A percentile compares a stretch with the other conserved stretches of the same genome.
Evolutionary conservation across 2,329 filamentous ascomycete genomes (phyloP).

Genomic region (Pyricularia sp.): DNA sequence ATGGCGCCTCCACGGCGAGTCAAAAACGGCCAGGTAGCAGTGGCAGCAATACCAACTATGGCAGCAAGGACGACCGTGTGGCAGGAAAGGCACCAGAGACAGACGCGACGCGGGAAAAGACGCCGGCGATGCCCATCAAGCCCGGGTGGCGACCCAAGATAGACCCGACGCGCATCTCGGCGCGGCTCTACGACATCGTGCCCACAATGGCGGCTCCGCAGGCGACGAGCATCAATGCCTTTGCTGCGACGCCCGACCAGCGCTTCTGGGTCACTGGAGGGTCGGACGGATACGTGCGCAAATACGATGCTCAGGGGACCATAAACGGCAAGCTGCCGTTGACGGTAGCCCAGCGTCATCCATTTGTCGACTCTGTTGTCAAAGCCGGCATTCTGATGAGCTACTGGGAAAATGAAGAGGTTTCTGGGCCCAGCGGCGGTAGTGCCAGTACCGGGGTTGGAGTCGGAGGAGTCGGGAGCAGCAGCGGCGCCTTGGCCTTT

Average conservation of each 20-base stretch:
- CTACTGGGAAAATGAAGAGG: slow-evolving; percentile 98
- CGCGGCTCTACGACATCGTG: slow-evolving; percentile 83
- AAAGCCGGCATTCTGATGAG: slow-evolving; percentile 92
- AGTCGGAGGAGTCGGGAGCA: slow-evolving; percentile 9
- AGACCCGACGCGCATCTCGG: slow-evolving; percentile 70
- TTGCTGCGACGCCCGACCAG: slow-evolving; percentile 87
- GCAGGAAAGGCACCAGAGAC: not conserved
- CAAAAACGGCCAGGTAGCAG: not conserved
- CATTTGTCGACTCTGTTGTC: slow-evolving; percentile 93
- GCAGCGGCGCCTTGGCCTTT: slow-evolving; percentile 18
- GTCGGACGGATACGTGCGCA: slow-evolving; percentile 89
- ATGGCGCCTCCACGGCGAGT: not conserved
- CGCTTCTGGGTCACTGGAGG: slow-evolving; percentile 93
- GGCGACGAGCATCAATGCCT: slow-evolving; percentile 87
- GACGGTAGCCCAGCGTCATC: slow-evolving; percentile 91
- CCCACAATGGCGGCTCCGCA: slow-evolving; percentile 96
- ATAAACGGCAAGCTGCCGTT: slow-evolving; percentile 90
- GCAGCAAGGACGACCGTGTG: not conserved
- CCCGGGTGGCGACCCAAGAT: slow-evolving; percentile 47
- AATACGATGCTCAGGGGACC: slow-evolving; percentile 91
- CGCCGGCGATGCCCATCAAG: not conserved
- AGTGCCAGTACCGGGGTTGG: not conserved
- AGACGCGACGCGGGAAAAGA: not conserved
- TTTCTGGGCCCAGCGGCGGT: slow-evolving; percentile 17
- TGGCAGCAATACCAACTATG: not conserved